Evolutionary conservation across 2,329 filamentous ascomycete species (phyloP), one percentile per base, ranked within the genome.

Genomic region (Verticillium tricorpus): DNA sequence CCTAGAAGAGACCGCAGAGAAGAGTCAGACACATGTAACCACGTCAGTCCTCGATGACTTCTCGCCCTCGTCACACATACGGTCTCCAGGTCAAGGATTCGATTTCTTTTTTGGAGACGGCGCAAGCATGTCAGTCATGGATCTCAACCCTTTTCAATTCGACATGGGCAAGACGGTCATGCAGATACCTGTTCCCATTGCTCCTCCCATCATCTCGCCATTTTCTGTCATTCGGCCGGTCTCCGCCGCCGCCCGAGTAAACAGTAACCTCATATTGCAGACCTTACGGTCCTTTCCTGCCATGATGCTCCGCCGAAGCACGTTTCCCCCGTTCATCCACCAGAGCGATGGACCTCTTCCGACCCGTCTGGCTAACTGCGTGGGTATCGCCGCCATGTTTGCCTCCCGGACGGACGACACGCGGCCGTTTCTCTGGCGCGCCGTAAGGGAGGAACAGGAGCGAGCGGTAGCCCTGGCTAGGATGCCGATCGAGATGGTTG

Each of bases 271-370:
- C 34, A 63, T 64, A 22, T 57, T 39, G 35, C 59, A 56, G 19
- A 17, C 61, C 2, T 22, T 64, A 9, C 40, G 59, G 8, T 54
- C 63, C 2, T 64, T 59, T 2, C 63, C 63, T 2, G 25, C 45
- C 5, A 64, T 64, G 63, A 61, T 64, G 61, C 62, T 63, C 5
- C 63, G 61, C 14, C 60, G 61, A 32, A 59, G 54, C 19, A 61
- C 63, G 2, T 64, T 63, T 11, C 63, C 61, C n/a, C 63, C 61
- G 2, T 63, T 63, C 15, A 64, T 64, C 22, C 63, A 63, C 54
- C 57, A 52, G 5, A 57, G 62, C 17, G 59, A 59, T n/a, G 57
- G 54, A 9, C 59, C 32, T 15, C 57, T 63, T 11, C 63, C 63
- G 14, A 56, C 45, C 12, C 56, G 61, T 2, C 22, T 63, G 8